Base-by-base conservation (phyloP, 1,284 basidiomycete genomes). In the Boletus sp. region DNA sequence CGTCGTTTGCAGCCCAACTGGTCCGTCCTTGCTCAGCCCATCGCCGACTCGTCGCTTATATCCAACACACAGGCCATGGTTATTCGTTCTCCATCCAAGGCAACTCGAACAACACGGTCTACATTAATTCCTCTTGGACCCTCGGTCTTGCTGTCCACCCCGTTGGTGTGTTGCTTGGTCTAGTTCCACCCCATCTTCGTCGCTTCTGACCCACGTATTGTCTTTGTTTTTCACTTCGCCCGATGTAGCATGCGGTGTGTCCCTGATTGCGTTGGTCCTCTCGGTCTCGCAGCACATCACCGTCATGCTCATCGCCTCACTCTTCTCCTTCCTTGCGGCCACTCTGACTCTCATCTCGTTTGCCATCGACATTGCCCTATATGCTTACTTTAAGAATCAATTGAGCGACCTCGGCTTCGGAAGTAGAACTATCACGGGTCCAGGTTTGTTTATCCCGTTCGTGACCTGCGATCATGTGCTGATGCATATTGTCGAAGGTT, bases 311-410 rank as follows among this genome's bases (percentile, higher is more conserved):
- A 44, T 83, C 40, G 72, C 85, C 0, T 81, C 81, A 2, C 63
- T 88, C 33, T 53, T 75, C 2, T 74, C 87, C 13, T 84, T 86
- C 75, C 70, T 88, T 45, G 83, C 82, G 6, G 79, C 82, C 0
- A 52, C 76, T 26, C 56, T 88, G 43, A 77, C 84, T 6, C 69
- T 88, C 47, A 76, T 88, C 52, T 81, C 84, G 1, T 87, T 88
- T 61, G 74, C 75, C 30, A 77, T 84, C 59, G 85, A 90, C 62
- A 82, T 90, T 55, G 82, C 83, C n/a, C 74, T 90, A 14, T 83
- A 72, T 57, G 80, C 72, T 2, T 80, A 73, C 50, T 73, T 83
- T 44, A 80, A 77, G 59, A 71, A 81, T 50, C 67, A 81, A 55
- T 71, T 82, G 51, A 62, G 66, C 40, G 72, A 76, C 43, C 69